Evolutionary conservation across 2,329 filamentous ascomycete species (phyloP).

Genomic region (Nectriaceae sp.): DNA sequence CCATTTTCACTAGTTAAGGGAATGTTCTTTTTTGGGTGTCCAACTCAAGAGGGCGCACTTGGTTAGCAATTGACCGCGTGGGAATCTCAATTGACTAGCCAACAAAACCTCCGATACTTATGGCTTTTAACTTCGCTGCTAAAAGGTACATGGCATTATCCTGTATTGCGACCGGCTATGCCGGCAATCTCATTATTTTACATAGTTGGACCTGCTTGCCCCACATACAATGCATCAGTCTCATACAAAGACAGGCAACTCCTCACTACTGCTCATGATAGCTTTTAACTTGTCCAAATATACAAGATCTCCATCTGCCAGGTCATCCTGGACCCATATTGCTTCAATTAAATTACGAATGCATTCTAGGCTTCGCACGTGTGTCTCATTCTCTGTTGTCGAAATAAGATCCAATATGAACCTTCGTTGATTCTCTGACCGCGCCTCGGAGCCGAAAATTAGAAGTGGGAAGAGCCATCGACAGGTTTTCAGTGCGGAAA

Average conservation of each 20-base stretch:
- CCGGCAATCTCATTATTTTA: too few species aligned
- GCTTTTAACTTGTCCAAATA: slow-evolving; percentile 2
- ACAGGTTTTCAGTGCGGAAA: not conserved
- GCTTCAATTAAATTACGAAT: not conserved
- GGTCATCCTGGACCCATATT: slow-evolving; percentile 4
- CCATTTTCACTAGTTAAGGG: too few species aligned
- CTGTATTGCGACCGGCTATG: too few species aligned
- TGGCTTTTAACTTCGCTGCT: too few species aligned
- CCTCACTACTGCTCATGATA: not conserved
- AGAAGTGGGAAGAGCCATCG: slow-evolving; percentile 4
- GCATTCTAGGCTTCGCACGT: not conserved
- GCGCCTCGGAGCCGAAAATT: slow-evolving; percentile 6
- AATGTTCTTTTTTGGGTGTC: too few species aligned
- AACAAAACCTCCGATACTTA: too few species aligned
- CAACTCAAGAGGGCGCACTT: too few species aligned
- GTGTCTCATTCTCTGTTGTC: slow-evolving; percentile 3
- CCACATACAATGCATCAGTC: too few species aligned
- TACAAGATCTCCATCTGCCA: not conserved
- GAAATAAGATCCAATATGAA: slow-evolving; percentile 3
- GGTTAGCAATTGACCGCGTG: too few species aligned
- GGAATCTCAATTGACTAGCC: too few species aligned
- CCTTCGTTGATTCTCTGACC: slow-evolving; percentile 1
- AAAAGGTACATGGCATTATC: too few species aligned
- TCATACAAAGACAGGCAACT: not conserved
- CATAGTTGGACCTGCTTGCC: too few species aligned